Percentiles rank a stretch among this genome's conserved stretches.
Conservation (phyloP, 1,139 yeast genomes). For the Saccharomyces pastorianus region DNA sequence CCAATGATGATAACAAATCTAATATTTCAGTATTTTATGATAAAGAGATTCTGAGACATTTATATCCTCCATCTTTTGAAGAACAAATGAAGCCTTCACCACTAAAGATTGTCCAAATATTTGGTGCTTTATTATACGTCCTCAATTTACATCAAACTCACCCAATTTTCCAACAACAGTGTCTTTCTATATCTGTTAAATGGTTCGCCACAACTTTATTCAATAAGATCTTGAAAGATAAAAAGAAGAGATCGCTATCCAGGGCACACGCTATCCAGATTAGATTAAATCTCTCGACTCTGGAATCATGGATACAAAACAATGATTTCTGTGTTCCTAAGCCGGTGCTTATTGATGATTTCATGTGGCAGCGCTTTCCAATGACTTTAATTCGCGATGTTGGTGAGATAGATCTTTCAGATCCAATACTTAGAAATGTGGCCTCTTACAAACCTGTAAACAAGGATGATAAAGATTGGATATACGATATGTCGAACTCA, state of each 20-base stretch:
- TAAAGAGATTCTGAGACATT: conserved; percentile 51
- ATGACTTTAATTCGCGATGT: conserved; percentile 35
- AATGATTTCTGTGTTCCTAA: conserved; percentile 45
- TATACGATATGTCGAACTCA: conserved; percentile 32
- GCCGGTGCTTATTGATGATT: conserved; percentile 39
- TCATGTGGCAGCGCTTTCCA: conserved; percentile 36
- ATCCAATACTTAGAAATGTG: conserved; percentile 20
- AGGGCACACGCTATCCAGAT: conserved; percentile 85
- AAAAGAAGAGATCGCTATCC: conserved; percentile 53
- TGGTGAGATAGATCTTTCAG: conserved; percentile 21
- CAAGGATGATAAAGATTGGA: conserved; percentile 12
- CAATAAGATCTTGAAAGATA: conserved; percentile 59
- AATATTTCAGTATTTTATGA: conserved; percentile 37
- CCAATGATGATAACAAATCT: conserved; percentile 2
- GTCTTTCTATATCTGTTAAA: conserved; percentile 69
- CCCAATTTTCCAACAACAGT: conserved; percentile 64
- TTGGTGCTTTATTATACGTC: conserved; percentile 83
- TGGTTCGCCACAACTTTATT: conserved; percentile 69
- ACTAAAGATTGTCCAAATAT: conserved; percentile 69
- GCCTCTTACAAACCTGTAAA: conserved; percentile 21
- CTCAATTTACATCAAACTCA: conserved; percentile 76
- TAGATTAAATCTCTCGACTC: conserved; percentile 70
- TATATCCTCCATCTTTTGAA: conserved; percentile 60
- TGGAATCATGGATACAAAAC: conserved; percentile 89
- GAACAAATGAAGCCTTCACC: conserved; percentile 84